Evolutionary conservation across 2,329 filamentous ascomycete species (phyloP), one percentile per base, ranked within the genome.

Genomic region (Bipolaris victoriae): DNA sequence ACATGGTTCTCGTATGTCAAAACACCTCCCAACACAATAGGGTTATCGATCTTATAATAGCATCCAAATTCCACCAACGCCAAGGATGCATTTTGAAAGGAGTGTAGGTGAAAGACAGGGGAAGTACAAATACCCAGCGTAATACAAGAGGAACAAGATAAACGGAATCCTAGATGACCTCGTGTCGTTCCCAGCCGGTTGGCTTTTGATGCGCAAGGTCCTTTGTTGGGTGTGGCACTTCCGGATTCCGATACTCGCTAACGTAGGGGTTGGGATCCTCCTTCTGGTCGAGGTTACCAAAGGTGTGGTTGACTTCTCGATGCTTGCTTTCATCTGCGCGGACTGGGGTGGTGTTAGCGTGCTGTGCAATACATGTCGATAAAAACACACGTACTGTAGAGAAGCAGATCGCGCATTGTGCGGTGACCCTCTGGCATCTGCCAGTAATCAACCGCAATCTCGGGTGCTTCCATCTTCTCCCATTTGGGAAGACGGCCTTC

Each of bases 201-300:
- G 89, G 83, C 73, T 87, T 85, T 63, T 85, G 85, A 45, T 87
- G 83, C 51, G 83, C 81, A 55, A 90, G 83, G 1, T 85, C 86
- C 76, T 90, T 90, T 0, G 86, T 85, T 3, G 89, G 90, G 64
- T 94, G 91, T 22, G 86, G 85, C 61, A 82, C 81, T 5, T 80
- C 79, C 13, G 81, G 80, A 61, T 92, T 86, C 77, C 90, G 91
- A 81, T 94, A 97, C 67, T 88, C 84, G 76, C 88, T 90, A 44
- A 91, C 89, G 71, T 95, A 99, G 2, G 95, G 95, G 71, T 99
- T 99, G 1, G 94, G 93, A 71, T 99, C 95, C 33, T 88, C 83
- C 50, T 86, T 87, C 73, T 95, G 92, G 66, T 96, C 82, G 57
- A 99, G 81, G 73, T 98, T 98, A 49, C 90, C 88, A 40, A 99